Evolutionary conservation across 805 yeast species (phyloP), one percentile per base, ranked within the genome.

Genomic region (Wickerhamiella kazuoi): DNA sequence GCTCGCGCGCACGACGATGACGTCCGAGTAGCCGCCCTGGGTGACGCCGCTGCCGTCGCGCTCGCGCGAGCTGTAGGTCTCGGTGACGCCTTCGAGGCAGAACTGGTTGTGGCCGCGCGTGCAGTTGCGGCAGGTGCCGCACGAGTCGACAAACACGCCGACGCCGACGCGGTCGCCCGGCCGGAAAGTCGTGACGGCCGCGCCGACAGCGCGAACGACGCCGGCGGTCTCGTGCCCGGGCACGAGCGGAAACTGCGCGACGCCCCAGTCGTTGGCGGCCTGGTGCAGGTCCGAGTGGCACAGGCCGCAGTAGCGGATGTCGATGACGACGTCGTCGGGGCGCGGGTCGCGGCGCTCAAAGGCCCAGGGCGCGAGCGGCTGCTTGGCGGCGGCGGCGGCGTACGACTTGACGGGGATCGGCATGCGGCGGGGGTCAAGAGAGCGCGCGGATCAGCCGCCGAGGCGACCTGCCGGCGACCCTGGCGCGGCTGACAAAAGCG

Each of bases 131-230:
- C 93, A 81, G 14, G 68, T 60, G 40, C 64, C 56, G 62, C 90
- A 79, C 30, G 79, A 62, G 41, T 60, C 61, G 21, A 68, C 62
- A 52, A 71, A 76, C 24, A 93, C 90, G 48, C 93, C 93, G 38
- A 79, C 68, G 41, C 93, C 93, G 21, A 78, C 90, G 46, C 82
- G 64, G 49, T 82, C 77, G 40, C 93, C 93, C 17, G 76, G 55
- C 55, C 66, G 62, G 59, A 65, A 40, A 46, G 62, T 62, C 16
- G 57, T 50, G 6, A 46, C 79, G 73, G 68, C 60, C 9, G 63
- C 49, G 38, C 87, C 93, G 34, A 76, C 62, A 30, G 34, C 76
- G 23, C 41, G 43, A 33, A 54, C 57, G 16, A 34, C 42, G 18
- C 63, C 63, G 29, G 55, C 50, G 34, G 57, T 54, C 43, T 58